These are phyloP conservation scores for Syncephalastrum contaminatum DNA, from an alignment of 371 early-diverging fungal species.

Conservation along the genomic window DNA sequence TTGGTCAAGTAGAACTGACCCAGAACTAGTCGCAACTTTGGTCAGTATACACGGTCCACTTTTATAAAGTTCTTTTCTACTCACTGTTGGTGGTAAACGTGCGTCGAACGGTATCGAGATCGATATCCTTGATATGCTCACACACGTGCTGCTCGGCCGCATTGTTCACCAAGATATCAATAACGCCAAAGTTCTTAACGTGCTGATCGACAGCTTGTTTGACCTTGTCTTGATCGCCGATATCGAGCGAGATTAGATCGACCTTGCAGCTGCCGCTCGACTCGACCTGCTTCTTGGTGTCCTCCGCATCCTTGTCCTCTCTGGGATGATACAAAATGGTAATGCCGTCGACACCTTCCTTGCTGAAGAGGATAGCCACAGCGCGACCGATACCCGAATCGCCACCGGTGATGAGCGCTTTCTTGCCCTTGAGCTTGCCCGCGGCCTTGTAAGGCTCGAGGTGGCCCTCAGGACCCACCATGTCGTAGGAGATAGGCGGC, in stretches of 20 bases:
- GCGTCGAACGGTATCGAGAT: conserved; percentile 13
- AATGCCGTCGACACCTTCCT: conserved; percentile 26
- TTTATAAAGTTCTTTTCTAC: background rate
- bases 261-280: conserved; percentile 3
- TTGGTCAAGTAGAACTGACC: conserved; percentile 38
- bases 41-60: background rate
- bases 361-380: conserved; percentile 19
- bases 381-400: conserved; percentile 27
- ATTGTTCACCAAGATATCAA: conserved; percentile 52
- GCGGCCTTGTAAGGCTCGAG: conserved; percentile 23
- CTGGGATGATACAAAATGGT: conserved; percentile 18
- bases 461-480: conserved; percentile 8
- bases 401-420: conserved; percentile 17
- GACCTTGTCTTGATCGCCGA: conserved; percentile 5
- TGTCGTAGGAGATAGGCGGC: conserved; percentile 13
- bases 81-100: conserved; percentile 29
- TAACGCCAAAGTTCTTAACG: conserved; percentile 26
- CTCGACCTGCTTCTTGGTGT: conserved; percentile 15
- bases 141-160: conserved; percentile 37
- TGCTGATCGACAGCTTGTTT: conserved; percentile 20
- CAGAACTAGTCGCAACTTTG: conserved; percentile 16
- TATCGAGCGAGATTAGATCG: background rate
- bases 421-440: conserved; percentile 24
- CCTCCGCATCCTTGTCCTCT: conserved; percentile 21
- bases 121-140: conserved; percentile 14